Percentiles rank a stretch among this genome's conserved stretches.
Evolutionary conservation across 2,329 filamentous ascomycete species (phyloP).

Genomic region (Hypoxylon rubiginosum): DNA sequence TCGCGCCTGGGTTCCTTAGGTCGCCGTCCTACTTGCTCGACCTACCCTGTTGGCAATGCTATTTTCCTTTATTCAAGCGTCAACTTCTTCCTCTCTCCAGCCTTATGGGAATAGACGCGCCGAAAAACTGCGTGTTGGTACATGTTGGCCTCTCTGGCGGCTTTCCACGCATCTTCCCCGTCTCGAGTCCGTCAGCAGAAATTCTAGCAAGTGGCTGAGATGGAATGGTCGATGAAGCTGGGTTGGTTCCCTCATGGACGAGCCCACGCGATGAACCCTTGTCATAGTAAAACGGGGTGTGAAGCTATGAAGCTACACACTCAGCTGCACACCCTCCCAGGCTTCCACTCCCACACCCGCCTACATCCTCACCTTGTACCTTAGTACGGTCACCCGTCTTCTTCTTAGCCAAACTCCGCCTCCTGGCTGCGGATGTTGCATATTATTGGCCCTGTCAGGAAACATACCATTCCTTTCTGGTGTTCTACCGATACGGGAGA

Average conservation of each 20-base stretch:
- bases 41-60: constrained; percentile 17
- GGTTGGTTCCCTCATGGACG: constrained; percentile 33
- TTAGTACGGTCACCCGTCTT: constrained; percentile 41
- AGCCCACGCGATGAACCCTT: constrained; percentile 28
- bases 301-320: constrained; percentile 32
- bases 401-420: constrained; percentile 45
- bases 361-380: constrained; percentile 36
- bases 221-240: constrained; percentile 23
- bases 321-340: constrained; percentile 25
- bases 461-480: constrained; percentile 49
- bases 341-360: constrained; percentile 24
- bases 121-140: constrained; percentile 7
- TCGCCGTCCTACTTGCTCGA: constrained; percentile 8
- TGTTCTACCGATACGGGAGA: constrained; percentile 38
- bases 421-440: constrained; percentile 44
- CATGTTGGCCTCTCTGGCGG: constrained; percentile 13
- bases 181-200: constrained; percentile 21
- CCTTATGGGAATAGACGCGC: constrained; percentile 16
- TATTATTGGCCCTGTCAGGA: constrained; percentile 42
- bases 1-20: constrained; percentile 22
- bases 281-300: constrained; percentile 17
- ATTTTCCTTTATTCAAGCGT: constrained; percentile 1
- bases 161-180: constrained; percentile 12
- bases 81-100: constrained; percentile 7
- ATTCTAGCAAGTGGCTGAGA: constrained; percentile 34